phyloP scores from a whole-genome alignment of 2,329 filamentous ascomycete genomes.

The Botrytis tulipae region DNA sequence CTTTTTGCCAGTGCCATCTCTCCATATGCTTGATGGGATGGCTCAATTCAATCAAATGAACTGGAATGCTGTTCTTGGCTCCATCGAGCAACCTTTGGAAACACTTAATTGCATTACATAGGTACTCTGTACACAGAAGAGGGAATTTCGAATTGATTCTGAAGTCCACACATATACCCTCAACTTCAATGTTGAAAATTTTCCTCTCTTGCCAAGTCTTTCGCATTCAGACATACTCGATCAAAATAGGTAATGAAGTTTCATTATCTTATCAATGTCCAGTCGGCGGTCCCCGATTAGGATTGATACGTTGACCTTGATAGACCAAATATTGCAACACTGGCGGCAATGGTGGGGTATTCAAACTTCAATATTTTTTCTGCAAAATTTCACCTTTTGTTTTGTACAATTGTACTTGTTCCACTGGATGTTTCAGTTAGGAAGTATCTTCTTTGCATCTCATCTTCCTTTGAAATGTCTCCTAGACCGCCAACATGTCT shows the following conservation, averaged over 20 bases:
- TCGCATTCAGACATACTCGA: neutral
- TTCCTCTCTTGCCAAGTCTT: neutral
- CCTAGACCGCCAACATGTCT: conserved; percentile 19
- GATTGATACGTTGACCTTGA: conserved; percentile 4
- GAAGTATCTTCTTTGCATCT: neutral
- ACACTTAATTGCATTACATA: neutral
- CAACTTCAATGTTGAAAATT: neutral
- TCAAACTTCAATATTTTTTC: neutral
- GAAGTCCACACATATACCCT: neutral
- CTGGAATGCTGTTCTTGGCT: neutral
- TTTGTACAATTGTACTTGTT: neutral
- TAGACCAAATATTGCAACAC: neutral
- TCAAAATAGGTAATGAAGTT: conserved; percentile 15
- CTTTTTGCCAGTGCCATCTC: neutral
- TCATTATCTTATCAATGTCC: conserved; percentile 11
- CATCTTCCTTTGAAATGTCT: conserved; percentile 7
- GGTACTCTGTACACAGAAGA: neutral
- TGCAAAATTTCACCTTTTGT: neutral
- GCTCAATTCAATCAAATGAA: neutral
- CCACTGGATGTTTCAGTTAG: neutral
- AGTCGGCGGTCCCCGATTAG: neutral
- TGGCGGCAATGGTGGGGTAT: conserved; percentile 12
- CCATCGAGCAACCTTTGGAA: neutral
- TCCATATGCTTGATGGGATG: neutral
- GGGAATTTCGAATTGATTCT: neutral